Conservation (phyloP, 345 rosid species). For the Linum tenue region DNA sequence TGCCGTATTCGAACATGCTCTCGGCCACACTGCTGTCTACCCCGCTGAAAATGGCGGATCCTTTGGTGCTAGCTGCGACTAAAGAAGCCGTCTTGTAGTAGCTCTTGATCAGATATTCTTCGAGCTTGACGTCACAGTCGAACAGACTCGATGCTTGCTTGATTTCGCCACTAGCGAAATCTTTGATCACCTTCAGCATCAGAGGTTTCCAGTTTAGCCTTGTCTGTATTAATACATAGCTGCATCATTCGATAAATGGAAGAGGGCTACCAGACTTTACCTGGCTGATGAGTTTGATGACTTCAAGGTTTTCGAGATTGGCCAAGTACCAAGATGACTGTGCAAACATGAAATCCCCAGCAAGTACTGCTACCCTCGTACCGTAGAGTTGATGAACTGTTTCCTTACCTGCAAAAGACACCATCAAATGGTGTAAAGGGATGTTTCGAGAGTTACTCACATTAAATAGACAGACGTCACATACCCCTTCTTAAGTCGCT, state of each 20-base stretch:
- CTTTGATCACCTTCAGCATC: slow-evolving; percentile 71
- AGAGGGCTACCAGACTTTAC: slow-evolving; percentile 20
- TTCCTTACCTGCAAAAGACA: slow-evolving; percentile 50
- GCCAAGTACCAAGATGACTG: slow-evolving; percentile 98
- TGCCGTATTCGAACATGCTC: slow-evolving; percentile 74
- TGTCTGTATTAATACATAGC: background rate
- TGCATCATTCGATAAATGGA: background rate
- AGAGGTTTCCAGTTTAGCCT: background rate
- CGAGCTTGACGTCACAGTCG: slow-evolving; percentile 69
- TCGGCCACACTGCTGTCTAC: slow-evolving; percentile 39
- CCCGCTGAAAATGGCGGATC: slow-evolving; percentile 80
- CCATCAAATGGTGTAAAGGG: background rate
- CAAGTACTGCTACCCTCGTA: slow-evolving; percentile 82
- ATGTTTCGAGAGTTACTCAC: background rate
- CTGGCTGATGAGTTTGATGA: slow-evolving; percentile 95
- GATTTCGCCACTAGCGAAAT: slow-evolving; percentile 97
- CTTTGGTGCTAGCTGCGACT: slow-evolving; percentile 88
- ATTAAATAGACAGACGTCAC: background rate
- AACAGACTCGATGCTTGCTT: slow-evolving; percentile 91
- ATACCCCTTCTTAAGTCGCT: slow-evolving; percentile 92
- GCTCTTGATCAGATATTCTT: slow-evolving; percentile 83
- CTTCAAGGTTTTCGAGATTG: slow-evolving; percentile 85
- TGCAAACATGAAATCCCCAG: slow-evolving; percentile 96
- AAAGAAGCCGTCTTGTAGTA: slow-evolving; percentile 91
- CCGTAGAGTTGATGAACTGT: slow-evolving; percentile 79